These are phyloP conservation scores for Botrytis paeoniae DNA, from an alignment of 2,329 filamentous ascomycete genomes.

Conservation along the genomic window DNA sequence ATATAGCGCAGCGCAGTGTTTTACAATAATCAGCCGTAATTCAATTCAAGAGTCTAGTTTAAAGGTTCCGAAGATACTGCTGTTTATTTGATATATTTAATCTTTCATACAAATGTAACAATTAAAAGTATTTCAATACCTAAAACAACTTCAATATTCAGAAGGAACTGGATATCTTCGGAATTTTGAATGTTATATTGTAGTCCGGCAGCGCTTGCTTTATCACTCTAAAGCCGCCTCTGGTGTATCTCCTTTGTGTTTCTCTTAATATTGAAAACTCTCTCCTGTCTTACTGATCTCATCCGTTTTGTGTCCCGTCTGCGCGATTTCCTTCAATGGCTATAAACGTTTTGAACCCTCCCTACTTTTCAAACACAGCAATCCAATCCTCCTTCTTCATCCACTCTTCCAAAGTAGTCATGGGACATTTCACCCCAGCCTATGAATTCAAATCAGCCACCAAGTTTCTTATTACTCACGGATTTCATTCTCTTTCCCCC, in stretches of 20 bases:
- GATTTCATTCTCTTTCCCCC: neutral
- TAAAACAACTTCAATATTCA: no score
- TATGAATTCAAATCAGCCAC: neutral
- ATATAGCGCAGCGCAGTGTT: neutral
- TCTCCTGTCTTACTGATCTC: neutral
- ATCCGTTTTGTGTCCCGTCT: neutral
- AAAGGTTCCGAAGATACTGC: neutral
- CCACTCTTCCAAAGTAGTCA: conserved; percentile 1
- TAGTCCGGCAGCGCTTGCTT: neutral
- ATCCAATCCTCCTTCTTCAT: conserved; percentile 9
- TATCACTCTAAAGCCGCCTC: neutral
- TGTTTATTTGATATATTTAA: neutral
- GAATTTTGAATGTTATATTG: neutral
- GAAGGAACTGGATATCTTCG: neutral
- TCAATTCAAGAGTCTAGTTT: neutral
- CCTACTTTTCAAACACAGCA: neutral
- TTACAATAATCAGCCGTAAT: neutral
- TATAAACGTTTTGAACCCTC: neutral
- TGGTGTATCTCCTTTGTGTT: neutral
- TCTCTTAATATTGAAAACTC: no score
- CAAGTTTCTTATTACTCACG: neutral
- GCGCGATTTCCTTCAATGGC: neutral
- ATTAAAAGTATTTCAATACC: no score
- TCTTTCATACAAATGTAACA: neutral
- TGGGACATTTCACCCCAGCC: conserved; percentile 15